Evolutionary conservation across 176 grass and related monocot genomes (phyloP), one percentile per base, ranked within the genome.

Genomic region (Elymus sibiricus): DNA sequence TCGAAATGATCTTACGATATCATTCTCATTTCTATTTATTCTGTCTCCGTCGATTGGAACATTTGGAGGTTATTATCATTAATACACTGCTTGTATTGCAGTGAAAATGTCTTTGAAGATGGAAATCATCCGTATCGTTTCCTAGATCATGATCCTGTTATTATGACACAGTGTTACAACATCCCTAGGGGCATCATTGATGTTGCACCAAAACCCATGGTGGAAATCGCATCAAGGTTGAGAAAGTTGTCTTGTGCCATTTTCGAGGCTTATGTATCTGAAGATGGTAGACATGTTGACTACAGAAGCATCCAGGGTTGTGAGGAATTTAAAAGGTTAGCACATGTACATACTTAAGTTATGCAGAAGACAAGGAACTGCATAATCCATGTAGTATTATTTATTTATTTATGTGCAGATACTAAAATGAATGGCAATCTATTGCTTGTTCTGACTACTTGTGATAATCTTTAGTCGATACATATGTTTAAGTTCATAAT

Each of bases 261-360:
- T 85, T 84, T 92, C 58, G 95, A 98, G 90, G 91, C 95, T 76
- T 98, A 95, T 82, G 91, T 94, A 79, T 98, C 93, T 86, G 86
- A 90, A 53, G 91, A 94, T 90, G 95, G 91, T 35, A 89, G 74
- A 62, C 91, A 94, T 87, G 93, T 95, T 90, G 90, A 98, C 78
- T 98, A 98, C 83, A 87, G 81, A 86, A 98, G 91, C 55, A 95
- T 98, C 69, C 86, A 92, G 81, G 72, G 63, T 32, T 93, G 83
- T 87, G 95, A 98, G 77, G 95, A 98, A 84, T 95, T 94, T 82
- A 98, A 90, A 91, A 95, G 95, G 95, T 95, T 83, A 71, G 91
- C 75, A 70, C 40, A 65, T 78, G 7, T 51, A 35, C 44, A 49
- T 34, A 53, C 63, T 83, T 59, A 27, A 87, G 58, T 53, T 68